phyloP scores from a whole-genome alignment of 164 flowering plant genomes.

The Vitis rotundifolia region DNA sequence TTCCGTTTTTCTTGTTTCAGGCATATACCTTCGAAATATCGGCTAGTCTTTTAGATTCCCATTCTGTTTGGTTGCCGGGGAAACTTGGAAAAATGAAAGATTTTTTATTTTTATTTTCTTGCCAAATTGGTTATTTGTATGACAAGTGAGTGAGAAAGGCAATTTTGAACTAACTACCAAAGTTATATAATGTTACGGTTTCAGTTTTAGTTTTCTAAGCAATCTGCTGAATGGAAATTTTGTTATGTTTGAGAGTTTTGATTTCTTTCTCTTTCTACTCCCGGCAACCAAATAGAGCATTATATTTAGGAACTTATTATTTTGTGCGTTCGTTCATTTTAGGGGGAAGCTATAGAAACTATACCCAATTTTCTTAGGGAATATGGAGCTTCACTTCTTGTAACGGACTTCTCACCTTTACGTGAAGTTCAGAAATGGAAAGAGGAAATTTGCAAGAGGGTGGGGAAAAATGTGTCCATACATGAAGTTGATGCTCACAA shows the following conservation, averaged over 20 bases:
- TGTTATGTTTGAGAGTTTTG: not conserved
- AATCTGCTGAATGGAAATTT: too few species aligned
- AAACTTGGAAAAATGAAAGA: not conserved
- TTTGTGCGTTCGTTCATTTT: slow-evolving; percentile 1
- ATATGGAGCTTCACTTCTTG: slow-evolving; percentile 80
- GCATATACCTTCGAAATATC: slow-evolving; percentile 16
- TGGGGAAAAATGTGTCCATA: slow-evolving; percentile 54
- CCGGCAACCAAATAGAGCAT: not conserved
- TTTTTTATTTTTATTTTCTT: too few species aligned
- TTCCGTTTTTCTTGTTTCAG: slow-evolving; percentile 85
- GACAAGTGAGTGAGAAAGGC: too few species aligned
- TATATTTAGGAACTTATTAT: not conserved
- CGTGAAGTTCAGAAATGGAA: slow-evolving; percentile 68
- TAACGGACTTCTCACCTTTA: slow-evolving; percentile 85
- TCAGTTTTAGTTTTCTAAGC: too few species aligned
- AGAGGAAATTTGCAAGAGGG: slow-evolving; percentile 63
- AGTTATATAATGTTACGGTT: too few species aligned
- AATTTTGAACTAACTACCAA: too few species aligned
- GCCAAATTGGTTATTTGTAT: too few species aligned
- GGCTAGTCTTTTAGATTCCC: not conserved
- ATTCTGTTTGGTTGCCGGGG: not conserved
- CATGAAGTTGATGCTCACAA: slow-evolving; percentile 98
- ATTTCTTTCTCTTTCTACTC: not conserved
- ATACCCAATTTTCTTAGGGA: slow-evolving; percentile 71
- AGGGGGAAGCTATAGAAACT: slow-evolving; percentile 87